Percentiles rank a stretch among this genome's conserved stretches.
phyloP scores from a whole-genome alignment of 169 alveolate species.

The Plasmodium berghei region DNA sequence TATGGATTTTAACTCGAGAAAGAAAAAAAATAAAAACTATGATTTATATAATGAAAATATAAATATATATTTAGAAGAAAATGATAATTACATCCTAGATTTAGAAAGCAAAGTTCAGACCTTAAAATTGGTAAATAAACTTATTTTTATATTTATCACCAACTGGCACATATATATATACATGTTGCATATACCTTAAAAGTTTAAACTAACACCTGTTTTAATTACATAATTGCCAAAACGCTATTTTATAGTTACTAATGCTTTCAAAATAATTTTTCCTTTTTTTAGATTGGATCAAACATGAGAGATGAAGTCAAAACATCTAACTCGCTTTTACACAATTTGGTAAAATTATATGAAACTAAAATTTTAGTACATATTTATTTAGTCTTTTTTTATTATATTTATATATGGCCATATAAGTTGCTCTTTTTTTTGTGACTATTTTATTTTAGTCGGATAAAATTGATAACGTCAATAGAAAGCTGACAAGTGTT shows the following conservation, averaged over 20 bases:
- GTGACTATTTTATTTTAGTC: constrained; percentile 23
- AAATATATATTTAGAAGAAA: constrained; percentile 71
- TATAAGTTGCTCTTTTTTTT: not conserved
- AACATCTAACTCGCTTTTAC: constrained; percentile 58
- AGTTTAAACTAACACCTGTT: not conserved
- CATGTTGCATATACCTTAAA: not conserved
- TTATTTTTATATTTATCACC: not conserved
- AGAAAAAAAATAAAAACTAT: constrained; percentile 45
- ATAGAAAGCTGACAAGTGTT: constrained; percentile 62
- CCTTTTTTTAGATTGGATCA: constrained; percentile 54
- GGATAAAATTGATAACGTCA: constrained; percentile 56
- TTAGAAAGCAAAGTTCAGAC: constrained; percentile 70
- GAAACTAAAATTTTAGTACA: not conserved
- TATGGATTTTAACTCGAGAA: constrained; percentile 76
- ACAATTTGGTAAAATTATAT: constrained; percentile 52
- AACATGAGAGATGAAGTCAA: constrained; percentile 68
- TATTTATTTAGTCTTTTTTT: not conserved
- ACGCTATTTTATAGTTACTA: not conserved
- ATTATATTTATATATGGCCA: not conserved
- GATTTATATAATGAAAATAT: constrained; percentile 65
- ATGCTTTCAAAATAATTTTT: not conserved
- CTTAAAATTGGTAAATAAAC: constrained; percentile 36
- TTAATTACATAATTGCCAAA: not conserved
- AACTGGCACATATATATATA: no score
- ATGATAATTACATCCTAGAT: constrained; percentile 69